Conservation (phyloP, 2,329 filamentous ascomycete species). For the Aspergillus versicolor region DNA sequence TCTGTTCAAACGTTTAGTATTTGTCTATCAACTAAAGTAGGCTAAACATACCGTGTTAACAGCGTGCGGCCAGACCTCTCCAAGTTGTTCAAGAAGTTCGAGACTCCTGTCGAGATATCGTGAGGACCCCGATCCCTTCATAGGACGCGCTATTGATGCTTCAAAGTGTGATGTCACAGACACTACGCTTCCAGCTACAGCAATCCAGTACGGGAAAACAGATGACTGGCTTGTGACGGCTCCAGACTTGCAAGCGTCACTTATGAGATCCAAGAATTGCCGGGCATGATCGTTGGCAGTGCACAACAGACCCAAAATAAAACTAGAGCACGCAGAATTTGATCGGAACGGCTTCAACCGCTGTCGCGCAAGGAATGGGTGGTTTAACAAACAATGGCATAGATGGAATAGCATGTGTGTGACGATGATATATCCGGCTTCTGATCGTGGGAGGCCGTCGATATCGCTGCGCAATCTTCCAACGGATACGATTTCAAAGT, state of each 20-base stretch:
- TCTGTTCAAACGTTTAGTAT: background rate
- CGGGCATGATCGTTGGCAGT: background rate
- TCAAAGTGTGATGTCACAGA: background rate
- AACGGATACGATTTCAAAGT: no score
- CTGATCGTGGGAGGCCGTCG: conserved; percentile 16
- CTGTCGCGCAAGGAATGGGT: conserved; percentile 34
- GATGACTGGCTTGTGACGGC: background rate
- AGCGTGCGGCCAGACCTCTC: background rate
- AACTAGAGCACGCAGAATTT: background rate
- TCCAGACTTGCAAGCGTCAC: background rate
- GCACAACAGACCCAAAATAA: background rate
- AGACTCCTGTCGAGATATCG: background rate
- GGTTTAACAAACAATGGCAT: conserved; percentile 36
- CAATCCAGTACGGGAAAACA: background rate
- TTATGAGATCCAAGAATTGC: background rate
- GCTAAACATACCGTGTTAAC: background rate
- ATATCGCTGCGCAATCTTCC: conserved; percentile 32
- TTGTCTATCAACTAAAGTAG: no score
- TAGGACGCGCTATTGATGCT: background rate
- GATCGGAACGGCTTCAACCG: conserved; percentile 21
- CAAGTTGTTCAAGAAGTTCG: background rate
- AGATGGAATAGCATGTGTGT: conserved; percentile 34
- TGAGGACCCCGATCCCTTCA: background rate
- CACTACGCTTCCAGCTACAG: background rate
- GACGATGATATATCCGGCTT: conserved; percentile 28